phyloP scores from a whole-genome alignment of 768 basidiomycete genomes.

The Phaffia australis region DNA sequence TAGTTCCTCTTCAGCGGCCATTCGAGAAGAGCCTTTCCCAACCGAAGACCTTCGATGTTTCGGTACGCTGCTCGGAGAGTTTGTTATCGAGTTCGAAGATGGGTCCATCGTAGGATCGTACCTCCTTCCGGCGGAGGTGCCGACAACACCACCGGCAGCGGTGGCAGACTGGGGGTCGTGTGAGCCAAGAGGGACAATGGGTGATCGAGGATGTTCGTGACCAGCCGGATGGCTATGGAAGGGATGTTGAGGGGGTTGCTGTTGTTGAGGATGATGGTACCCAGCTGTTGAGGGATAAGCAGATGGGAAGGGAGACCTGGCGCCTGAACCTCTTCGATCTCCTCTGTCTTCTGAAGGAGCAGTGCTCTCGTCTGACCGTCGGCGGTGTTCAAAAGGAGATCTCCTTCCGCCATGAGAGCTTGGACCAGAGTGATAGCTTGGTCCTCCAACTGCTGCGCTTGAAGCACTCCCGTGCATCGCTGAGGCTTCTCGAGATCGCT shows the following conservation, averaged over 20 bases:
- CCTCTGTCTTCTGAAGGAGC: neutral
- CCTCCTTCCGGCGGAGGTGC: neutral
- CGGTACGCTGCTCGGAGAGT: neutral
- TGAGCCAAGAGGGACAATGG: neutral
- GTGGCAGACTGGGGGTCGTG: neutral
- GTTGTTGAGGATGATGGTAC: conserved; percentile 1
- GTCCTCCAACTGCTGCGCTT: neutral
- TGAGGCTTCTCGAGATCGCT: conserved; percentile 8
- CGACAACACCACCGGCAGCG: neutral
- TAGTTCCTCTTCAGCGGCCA: too few relatives aligned
- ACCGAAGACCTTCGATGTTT: conserved; percentile 6
- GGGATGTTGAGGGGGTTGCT: neutral
- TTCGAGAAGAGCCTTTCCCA: too few relatives aligned
- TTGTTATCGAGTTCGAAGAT: neutral
- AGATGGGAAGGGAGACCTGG: neutral
- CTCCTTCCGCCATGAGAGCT: neutral
- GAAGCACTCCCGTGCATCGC: neutral
- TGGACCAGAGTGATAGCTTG: conserved; percentile 6
- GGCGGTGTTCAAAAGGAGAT: neutral
- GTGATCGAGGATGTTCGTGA: neutral
- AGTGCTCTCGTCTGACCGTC: conserved; percentile 16
- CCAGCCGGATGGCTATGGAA: neutral
- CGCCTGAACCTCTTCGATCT: conserved; percentile 13
- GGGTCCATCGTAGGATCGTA: conserved; percentile 12
- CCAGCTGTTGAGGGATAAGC: neutral